Base-by-base conservation (phyloP, 495 filamentous ascomycete genomes). In the Hypoxylon intermedium region DNA sequence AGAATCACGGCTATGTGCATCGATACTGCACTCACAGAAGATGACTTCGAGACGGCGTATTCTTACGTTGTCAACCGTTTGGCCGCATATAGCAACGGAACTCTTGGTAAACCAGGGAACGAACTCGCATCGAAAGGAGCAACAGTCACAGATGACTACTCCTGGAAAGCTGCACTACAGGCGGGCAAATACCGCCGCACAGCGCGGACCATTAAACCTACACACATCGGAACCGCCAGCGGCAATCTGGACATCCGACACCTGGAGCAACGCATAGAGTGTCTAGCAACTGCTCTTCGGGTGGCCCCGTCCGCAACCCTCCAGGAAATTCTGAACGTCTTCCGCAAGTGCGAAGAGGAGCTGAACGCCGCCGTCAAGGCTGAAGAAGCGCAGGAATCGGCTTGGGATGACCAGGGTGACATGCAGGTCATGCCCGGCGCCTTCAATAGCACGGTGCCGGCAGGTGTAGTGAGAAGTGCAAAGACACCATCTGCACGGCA, bases 21-120 rank as follows among this genome's bases (percentile, higher is more conserved):
- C 37, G 87, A 93, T 63, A 87, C 92, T 4, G 91, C 93, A 23
- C 83, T 98, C 1, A 76, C 79, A 4, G 90, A 93, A 69, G 85
- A 94, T 65, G 94, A 98, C 67, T 98, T 98, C 62, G 93, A 96
- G 60, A 98, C 95, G 0, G 95, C 95, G 18, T 98, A 98, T 74
- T 96, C 92, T 9, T 97, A 94, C 74, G 89, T 96, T 28, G 84
- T 95, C 55, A 96, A 84, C 63, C 79, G 83, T 7, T 70, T 89
- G 11, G 62, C 72, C 21, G 33, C 60, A 16, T 38, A 59, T 19
- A 41, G n/a, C 26, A 48, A 19, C 62, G 71, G 31, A 69, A 46
- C 52, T n/a, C 50, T 55, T 28, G 23, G 12, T 30, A 46, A 58
- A 11, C 18, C 49, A 26, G 33, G 43, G 11, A 21, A 60, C 54